A percentile compares a stretch with the other conserved stretches of the same genome.
phyloP scores from a whole-genome alignment of 177 flowering plant species.

The Tripterygium wilfordii region DNA sequence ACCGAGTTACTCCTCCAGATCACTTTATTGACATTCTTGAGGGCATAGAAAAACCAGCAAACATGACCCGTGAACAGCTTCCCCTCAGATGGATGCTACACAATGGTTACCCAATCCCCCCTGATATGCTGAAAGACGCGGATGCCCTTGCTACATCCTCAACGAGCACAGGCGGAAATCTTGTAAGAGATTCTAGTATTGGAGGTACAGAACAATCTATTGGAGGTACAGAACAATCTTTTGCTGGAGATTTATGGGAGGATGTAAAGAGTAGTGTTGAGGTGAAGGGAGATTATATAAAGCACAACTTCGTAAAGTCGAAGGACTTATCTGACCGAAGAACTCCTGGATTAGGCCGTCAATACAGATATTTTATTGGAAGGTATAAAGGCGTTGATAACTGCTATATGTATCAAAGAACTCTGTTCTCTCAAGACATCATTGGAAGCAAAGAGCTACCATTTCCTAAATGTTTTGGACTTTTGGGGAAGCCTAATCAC shows the following conservation, averaged over 20 bases:
- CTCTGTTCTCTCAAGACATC: too few relatives aligned
- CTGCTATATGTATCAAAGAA: too few relatives aligned
- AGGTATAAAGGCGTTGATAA: constrained; percentile 69
- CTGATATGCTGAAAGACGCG: constrained; percentile 54
- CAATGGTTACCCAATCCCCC: constrained; percentile 81
- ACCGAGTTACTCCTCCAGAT: constrained; percentile 93
- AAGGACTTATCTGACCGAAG: constrained; percentile 65
- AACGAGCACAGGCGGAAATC: too few relatives aligned
- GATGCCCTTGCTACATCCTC: constrained; percentile 31
- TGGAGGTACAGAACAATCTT: constrained; percentile 44
- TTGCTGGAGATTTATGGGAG: constrained; percentile 79
- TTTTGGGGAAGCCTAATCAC: too few relatives aligned
- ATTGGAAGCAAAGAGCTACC: too few relatives aligned
- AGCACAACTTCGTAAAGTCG: constrained; percentile 39
- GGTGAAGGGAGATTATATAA: constrained; percentile 49
- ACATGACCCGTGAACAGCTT: constrained; percentile 53
- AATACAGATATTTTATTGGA: constrained; percentile 79
- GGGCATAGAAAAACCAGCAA: constrained; percentile 69
- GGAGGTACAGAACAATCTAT: too few relatives aligned
- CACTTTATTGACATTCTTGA: constrained; percentile 91
- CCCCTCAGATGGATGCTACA: constrained; percentile 98
- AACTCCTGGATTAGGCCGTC: constrained; percentile 57
- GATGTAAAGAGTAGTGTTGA: constrained; percentile 58
- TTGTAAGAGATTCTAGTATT: too few relatives aligned
- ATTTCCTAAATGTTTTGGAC: too few relatives aligned